phyloP scores from a whole-genome alignment of 306 rosid species.

The Carpinus fangiana region DNA sequence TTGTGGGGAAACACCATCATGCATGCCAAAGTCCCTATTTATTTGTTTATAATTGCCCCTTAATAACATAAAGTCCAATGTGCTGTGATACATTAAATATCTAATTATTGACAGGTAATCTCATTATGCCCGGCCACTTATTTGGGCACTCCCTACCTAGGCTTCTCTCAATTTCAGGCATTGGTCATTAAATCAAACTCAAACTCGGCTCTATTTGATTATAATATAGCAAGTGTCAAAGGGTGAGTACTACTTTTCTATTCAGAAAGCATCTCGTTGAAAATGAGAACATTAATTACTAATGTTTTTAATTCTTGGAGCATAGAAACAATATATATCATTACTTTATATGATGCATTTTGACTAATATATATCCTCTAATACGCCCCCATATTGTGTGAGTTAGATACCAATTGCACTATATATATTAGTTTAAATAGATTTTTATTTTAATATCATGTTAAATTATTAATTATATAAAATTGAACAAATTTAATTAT shows the following conservation, averaged over 20 bases:
- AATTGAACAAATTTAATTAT: too few relatives aligned
- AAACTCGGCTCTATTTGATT: slow-evolving; percentile 1
- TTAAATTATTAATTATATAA: too few relatives aligned
- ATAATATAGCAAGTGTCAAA: background rate
- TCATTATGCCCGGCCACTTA: slow-evolving; percentile 81
- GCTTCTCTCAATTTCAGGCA: slow-evolving; percentile 32
- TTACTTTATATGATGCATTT: too few relatives aligned
- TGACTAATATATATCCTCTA: too few relatives aligned
- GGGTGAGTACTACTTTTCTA: background rate
- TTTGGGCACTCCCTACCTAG: slow-evolving; percentile 32
- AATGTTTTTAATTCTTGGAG: too few relatives aligned
- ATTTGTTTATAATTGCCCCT: slow-evolving; percentile 65
- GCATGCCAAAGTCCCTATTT: slow-evolving; percentile 63
- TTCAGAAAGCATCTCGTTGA: slow-evolving; percentile 6
- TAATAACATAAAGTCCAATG: slow-evolving; percentile 36
- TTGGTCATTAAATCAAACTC: slow-evolving; percentile 14
- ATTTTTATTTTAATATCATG: too few relatives aligned
- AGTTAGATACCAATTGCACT: too few relatives aligned
- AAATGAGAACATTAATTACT: background rate
- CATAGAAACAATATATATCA: too few relatives aligned
- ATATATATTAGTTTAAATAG: too few relatives aligned
- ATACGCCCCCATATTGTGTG: too few relatives aligned
- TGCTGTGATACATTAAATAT: slow-evolving; percentile 25
- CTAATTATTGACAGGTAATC: slow-evolving; percentile 55
- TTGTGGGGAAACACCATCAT: slow-evolving; percentile 71